A percentile compares a stretch with the other conserved stretches of the same genome.
Conservation (phyloP, 495 filamentous ascomycete genomes). For the Penicillium samsonianum region DNA sequence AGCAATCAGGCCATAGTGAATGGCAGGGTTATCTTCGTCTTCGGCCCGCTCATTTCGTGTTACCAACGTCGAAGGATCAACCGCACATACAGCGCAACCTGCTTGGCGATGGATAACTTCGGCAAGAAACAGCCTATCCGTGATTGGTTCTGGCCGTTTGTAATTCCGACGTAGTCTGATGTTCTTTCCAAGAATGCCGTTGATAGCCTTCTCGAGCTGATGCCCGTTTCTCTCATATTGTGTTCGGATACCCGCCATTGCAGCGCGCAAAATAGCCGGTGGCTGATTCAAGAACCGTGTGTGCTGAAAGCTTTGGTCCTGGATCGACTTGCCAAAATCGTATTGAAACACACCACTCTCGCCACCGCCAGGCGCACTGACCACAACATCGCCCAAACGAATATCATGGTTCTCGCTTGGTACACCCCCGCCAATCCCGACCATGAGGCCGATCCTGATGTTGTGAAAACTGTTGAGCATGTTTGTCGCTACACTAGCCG, state of each 20-base stretch:
- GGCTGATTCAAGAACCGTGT: slow-evolving; percentile 40
- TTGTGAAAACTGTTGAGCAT: slow-evolving; percentile 37
- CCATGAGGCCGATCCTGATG: slow-evolving; percentile 37
- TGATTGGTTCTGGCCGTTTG: slow-evolving; percentile 26
- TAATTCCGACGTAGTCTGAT: slow-evolving; percentile 27
- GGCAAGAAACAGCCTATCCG: slow-evolving; percentile 38
- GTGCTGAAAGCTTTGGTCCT: slow-evolving; percentile 16
- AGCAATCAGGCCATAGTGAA: slow-evolving; percentile 35
- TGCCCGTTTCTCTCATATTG: slow-evolving; percentile 22
- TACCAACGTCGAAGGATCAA: not conserved
- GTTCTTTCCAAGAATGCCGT: slow-evolving; percentile 19
- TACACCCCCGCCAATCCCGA: slow-evolving; percentile 31
- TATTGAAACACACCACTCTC: slow-evolving; percentile 42
- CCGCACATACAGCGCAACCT: slow-evolving; percentile 10
- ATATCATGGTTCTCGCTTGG: slow-evolving; percentile 30
- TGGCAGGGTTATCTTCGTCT: slow-evolving; percentile 18
- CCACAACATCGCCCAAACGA: slow-evolving; percentile 43
- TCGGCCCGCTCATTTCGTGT: not conserved
- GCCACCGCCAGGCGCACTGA: slow-evolving; percentile 29
- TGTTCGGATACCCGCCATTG: slow-evolving; percentile 19
- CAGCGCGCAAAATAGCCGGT: slow-evolving; percentile 22
- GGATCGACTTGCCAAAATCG: slow-evolving; percentile 35
- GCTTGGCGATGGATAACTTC: slow-evolving; percentile 26
- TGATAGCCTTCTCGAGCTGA: slow-evolving; percentile 24
- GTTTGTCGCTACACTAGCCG: slow-evolving; percentile 17